Percentiles rank a stretch among this genome's conserved stretches.
Evolutionary conservation across 352 stramenopile genomes (phyloP).

Genomic region (Globisporangium irregulare): DNA sequence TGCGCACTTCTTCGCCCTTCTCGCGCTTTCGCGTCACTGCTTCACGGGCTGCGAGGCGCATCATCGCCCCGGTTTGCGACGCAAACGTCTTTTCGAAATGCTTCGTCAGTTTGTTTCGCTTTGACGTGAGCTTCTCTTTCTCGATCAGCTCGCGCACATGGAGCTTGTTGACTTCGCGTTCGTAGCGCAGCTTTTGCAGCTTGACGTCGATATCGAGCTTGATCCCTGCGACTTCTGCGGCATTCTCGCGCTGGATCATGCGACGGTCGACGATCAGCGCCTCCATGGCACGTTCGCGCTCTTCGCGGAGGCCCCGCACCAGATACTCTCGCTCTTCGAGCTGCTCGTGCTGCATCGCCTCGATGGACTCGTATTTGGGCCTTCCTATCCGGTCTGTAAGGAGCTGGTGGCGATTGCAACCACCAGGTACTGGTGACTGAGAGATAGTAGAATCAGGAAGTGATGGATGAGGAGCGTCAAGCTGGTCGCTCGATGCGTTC

Average conservation of each 20-base stretch:
- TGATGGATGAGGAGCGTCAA: neutral
- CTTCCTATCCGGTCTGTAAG: slow-evolving; percentile 48
- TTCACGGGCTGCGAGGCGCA: slow-evolving; percentile 53
- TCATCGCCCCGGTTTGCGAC: slow-evolving; percentile 58
- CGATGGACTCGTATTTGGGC: slow-evolving; percentile 25
- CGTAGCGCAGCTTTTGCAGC: slow-evolving; percentile 60
- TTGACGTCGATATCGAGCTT: slow-evolving; percentile 71
- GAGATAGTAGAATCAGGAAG: neutral
- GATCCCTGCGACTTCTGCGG: slow-evolving; percentile 47
- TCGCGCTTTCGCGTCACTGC: slow-evolving; percentile 32
- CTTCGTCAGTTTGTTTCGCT: slow-evolving; percentile 39
- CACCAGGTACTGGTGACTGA: slow-evolving; percentile 8
- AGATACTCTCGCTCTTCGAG: slow-evolving; percentile 36
- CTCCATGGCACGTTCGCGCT: slow-evolving; percentile 59
- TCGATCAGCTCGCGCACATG: slow-evolving; percentile 41
- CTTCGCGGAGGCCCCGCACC: slow-evolving; percentile 62
- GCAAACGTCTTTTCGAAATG: slow-evolving; percentile 55
- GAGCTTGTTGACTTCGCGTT: slow-evolving; percentile 47
- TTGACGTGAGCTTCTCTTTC: slow-evolving; percentile 40
- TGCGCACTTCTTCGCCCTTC: slow-evolving; percentile 28
- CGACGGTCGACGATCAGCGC: slow-evolving; percentile 65
- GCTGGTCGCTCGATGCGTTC: neutral
- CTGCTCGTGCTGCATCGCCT: slow-evolving; percentile 41
- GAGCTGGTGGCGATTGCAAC: slow-evolving; percentile 54
- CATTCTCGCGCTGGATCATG: slow-evolving; percentile 61